Conservation (phyloP, 2,329 filamentous ascomycete genomes). For the Cercospora sp. region DNA sequence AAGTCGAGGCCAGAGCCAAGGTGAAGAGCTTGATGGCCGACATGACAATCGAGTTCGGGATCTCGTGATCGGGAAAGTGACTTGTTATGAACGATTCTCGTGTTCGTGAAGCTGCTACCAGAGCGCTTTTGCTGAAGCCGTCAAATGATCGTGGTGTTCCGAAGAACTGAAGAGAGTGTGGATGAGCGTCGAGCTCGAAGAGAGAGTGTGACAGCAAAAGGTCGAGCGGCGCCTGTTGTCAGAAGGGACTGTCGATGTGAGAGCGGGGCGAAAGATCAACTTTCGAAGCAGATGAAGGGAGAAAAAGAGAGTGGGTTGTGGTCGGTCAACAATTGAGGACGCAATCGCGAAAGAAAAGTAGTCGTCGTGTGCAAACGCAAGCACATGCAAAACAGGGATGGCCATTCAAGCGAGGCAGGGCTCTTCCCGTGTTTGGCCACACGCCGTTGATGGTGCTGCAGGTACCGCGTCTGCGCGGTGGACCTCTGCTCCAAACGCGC, state of each 20-base stretch:
- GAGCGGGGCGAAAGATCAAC: slow-evolving; percentile 1
- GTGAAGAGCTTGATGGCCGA: slow-evolving; percentile 43
- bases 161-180: slow-evolving; percentile 29
- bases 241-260: slow-evolving; percentile 26
- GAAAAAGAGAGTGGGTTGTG: slow-evolving; percentile 17
- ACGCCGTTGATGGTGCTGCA: neutral
- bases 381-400: slow-evolving; percentile 17
- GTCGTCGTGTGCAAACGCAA: slow-evolving; percentile 13
- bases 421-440: neutral
- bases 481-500: slow-evolving; percentile 14
- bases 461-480: slow-evolving; percentile 17
- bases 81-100: slow-evolving; percentile 1
- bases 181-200: slow-evolving; percentile 41
- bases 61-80: slow-evolving; percentile 8
- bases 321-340: neutral
- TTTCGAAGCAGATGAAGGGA: slow-evolving; percentile 14
- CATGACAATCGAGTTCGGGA: slow-evolving; percentile 33
- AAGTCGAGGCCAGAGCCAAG: slow-evolving; percentile 46
- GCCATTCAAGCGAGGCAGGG: neutral
- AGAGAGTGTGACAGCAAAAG: slow-evolving; percentile 33
- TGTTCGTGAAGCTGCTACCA: slow-evolving; percentile 39
- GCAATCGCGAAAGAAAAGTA: slow-evolving; percentile 1
- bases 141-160: slow-evolving; percentile 41
- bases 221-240: slow-evolving; percentile 9
- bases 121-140: slow-evolving; percentile 37